Base-by-base conservation (phyloP, 495 filamentous ascomycete species). In the Parathielavia hyrcaniae region DNA sequence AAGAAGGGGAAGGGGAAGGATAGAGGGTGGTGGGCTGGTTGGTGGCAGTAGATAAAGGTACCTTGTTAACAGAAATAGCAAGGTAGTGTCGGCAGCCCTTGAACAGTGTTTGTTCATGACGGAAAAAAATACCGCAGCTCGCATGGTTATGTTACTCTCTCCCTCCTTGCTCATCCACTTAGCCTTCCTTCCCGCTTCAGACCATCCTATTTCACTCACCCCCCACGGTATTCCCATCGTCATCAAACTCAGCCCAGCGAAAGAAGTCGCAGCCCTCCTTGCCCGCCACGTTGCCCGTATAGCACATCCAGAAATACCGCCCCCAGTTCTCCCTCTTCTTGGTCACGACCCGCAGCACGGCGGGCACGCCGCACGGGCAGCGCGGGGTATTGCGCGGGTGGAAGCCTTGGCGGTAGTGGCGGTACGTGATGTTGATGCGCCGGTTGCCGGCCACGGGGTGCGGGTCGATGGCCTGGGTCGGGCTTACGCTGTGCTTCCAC, bases 231-330 rank as follows among this genome's bases (percentile, higher is more conserved):
- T 88, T 81, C 34, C 92, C 92, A 70, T 95, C 86, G 26, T 91
- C 84, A 64, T 93, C 86, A 69, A 97, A 96, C 56, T 86, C 81
- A 1, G 88, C 91, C 91, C 91, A 97, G 57, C 88, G 79, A 61
- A 96, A 96, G 62, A 87, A 96, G 0, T 79, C 75, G 61, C 91
- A 96, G 9, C 83, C 82, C 54, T 89, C 79, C 65, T 87, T 86
- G 1, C 86, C 89, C 0, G 88, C 88, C 14, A 83, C 78, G 64
- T 84, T 89, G 4, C 86, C 85, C 8, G 81, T 83, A 72, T 91
- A 83, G 60, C 93, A 98, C 84, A 88, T 90, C 92, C 92, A 98
- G 76, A 96, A 92, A 68, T 96, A 97, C 53, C 80, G 78, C 0
- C 90, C 90, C 49, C 80, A 74, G 53, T 83, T 91, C 61, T 86